Evolutionary conservation across 2,329 filamentous ascomycete species (phyloP), one percentile per base, ranked within the genome.

Genomic region (Cladobotryum protrusum): DNA sequence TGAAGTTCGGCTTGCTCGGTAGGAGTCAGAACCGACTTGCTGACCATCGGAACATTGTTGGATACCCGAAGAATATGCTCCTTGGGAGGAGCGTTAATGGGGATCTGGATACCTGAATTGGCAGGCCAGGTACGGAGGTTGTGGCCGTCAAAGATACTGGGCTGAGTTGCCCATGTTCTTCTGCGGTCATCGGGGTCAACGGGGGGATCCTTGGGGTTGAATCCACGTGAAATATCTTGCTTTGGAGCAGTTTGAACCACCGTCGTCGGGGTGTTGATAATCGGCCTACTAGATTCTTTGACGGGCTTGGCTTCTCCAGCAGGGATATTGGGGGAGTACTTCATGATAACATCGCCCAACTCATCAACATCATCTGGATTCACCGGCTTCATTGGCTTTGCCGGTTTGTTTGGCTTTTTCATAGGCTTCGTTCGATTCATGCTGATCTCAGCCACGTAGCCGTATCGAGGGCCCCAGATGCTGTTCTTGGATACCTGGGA

Each of bases 51-150:
- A 20, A 71, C 56, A 29, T 59, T 61, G 15, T 57, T 55, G 1
- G 63, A 59, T 0, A 62, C 68, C 11, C 60, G 60, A 42, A 74
- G 59, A 15, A 75, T 54, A 2, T 56, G 55, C 51, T 76, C 72
- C 1, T 63, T 35, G 0, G 62, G 56, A 0, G 62, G 49, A 2
- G 53, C 61, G 4, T 50, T 54, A 15, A 47, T 34, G 3, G 62
- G 60, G 11, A 64, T 45, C 3, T 19, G 17, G 12, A 59, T 47
- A 0, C 9, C 19, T 5, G 37, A 33, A 33, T 45, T 29, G 1
- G 49, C 49, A 4, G 59, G 52, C 55, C 45, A 51, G 3, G 57
- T 43, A 13, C 29, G 8, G 15, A 39, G n/a, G 15, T 52, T 37
- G 35, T 5, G 43, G 4, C 37, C 33, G 4, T 53, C 49, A 42